Conservation (phyloP, 441 rosid genomes). For the Bocquillonia castaneifolia region DNA sequence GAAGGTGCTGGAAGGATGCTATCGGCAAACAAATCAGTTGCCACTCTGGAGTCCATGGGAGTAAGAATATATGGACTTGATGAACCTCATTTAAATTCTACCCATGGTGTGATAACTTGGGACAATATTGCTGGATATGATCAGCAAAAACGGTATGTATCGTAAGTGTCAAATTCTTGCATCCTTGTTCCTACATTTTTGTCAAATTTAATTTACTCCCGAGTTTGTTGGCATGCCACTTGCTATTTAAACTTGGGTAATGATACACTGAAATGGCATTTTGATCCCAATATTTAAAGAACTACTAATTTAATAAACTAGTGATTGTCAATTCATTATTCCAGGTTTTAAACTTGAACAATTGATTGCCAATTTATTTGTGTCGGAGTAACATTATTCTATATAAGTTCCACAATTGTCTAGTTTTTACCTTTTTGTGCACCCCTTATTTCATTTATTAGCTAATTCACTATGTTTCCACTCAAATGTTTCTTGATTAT, state of each 20-base stretch:
- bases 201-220: conserved; percentile 15
- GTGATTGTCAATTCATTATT: background rate
- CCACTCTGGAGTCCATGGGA: conserved; percentile 77
- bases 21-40: conserved; percentile 47
- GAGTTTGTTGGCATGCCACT: background rate
- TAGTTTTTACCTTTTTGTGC: background rate
- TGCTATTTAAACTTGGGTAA: background rate
- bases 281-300: background rate
- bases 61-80: conserved; percentile 80
- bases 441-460: background rate
- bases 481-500: background rate
- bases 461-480: background rate
- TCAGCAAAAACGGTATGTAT: conserved; percentile 71
- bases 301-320: background rate
- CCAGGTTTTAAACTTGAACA: background rate
- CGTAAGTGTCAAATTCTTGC: background rate
- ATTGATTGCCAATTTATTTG: background rate
- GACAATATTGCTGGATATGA: conserved; percentile 90
- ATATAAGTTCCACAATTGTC: background rate
- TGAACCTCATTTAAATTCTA: conserved; percentile 38
- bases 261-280: background rate
- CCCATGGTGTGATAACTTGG: conserved; percentile 62
- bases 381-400: background rate
- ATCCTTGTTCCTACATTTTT: conserved; percentile 2
- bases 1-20: conserved; percentile 37